Evolutionary conservation across 768 basidiomycete species (phyloP).

Genomic region (Baorangia bicolor): DNA sequence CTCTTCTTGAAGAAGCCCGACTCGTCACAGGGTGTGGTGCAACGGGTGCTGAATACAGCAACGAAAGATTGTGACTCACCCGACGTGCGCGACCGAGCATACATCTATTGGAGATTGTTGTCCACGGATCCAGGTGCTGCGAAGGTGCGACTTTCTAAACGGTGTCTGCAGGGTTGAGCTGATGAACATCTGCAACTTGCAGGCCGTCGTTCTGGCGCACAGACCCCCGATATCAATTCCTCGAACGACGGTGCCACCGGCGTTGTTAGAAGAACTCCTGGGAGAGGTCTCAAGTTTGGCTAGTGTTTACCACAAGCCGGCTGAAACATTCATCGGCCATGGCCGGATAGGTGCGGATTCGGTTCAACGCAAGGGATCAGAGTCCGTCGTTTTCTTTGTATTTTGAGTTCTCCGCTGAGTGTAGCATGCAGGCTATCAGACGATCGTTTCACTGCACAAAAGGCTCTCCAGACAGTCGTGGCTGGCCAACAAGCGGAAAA

Average conservation of each 20-base stretch:
- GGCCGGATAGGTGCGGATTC: conserved; percentile 86
- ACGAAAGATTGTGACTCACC: conserved; percentile 98
- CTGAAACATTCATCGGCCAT: conserved; percentile 91
- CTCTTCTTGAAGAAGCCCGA: conserved; percentile 95
- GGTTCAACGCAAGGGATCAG: conserved; percentile 59
- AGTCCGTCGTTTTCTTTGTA: conserved; percentile 42
- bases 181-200: not conserved
- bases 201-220: conserved; percentile 87
- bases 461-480: conserved; percentile 88
- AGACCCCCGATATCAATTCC: conserved; percentile 94
- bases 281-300: conserved; percentile 87
- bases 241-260: conserved; percentile 85
- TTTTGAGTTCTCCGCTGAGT: conserved; percentile 1
- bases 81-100: conserved; percentile 94
- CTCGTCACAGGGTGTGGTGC: conserved; percentile 87
- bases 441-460: conserved; percentile 71
- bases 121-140: conserved; percentile 95
- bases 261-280: conserved; percentile 85
- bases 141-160: conserved; percentile 57
- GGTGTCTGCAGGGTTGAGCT: not conserved
- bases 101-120: conserved; percentile 95
- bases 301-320: conserved; percentile 97
- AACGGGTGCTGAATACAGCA: conserved; percentile 87
- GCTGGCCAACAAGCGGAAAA: conserved; percentile 94
- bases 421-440: conserved; percentile 49